phyloP scores from a whole-genome alignment of 2,329 filamentous ascomycete species.

The Tolypocladium cylindrosporum region DNA sequence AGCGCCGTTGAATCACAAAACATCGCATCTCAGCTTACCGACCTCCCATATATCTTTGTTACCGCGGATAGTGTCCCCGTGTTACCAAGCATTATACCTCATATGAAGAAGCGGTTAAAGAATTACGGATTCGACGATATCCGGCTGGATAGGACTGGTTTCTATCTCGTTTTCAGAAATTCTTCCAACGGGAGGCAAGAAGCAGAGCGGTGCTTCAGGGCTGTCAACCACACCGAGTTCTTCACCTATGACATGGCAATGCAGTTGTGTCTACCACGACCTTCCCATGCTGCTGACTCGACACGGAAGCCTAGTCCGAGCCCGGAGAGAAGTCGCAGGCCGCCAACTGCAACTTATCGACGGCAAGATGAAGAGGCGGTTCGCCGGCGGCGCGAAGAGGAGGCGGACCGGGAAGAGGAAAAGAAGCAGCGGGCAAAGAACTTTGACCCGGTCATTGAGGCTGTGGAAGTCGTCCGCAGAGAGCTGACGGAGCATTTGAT shows the following conservation, averaged over 20 bases:
- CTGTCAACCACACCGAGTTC: slow-evolving; percentile 70
- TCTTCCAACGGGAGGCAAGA: slow-evolving; percentile 67
- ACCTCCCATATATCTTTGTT: slow-evolving; percentile 84
- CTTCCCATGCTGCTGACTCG: slow-evolving; percentile 11
- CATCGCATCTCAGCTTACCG: slow-evolving; percentile 59
- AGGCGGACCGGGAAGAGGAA: slow-evolving; percentile 78
- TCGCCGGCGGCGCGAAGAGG: slow-evolving; percentile 59
- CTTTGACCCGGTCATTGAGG: slow-evolving; percentile 82
- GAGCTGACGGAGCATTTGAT: slow-evolving; percentile 83
- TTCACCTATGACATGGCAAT: slow-evolving; percentile 92
- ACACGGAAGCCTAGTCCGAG: slow-evolving; percentile 24
- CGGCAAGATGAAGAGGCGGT: slow-evolving; percentile 57
- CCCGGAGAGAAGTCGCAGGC: slow-evolving; percentile 17
- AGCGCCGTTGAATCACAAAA: slow-evolving; percentile 54
- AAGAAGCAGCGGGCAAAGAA: slow-evolving; percentile 79
- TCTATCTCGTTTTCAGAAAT: slow-evolving; percentile 85
- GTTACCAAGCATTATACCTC: slow-evolving; percentile 72
- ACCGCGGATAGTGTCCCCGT: slow-evolving; percentile 80
- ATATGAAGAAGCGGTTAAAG: slow-evolving; percentile 84
- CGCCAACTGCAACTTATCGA: slow-evolving; percentile 8
- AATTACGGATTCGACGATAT: slow-evolving; percentile 74
- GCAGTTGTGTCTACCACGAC: slow-evolving; percentile 50
- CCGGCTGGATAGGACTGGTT: slow-evolving; percentile 74
- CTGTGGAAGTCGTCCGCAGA: slow-evolving; percentile 64
- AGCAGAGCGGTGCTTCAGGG: slow-evolving; percentile 67